Base-by-base conservation (phyloP, 179 eudicot species). In the Nepenthes alata region DNA sequence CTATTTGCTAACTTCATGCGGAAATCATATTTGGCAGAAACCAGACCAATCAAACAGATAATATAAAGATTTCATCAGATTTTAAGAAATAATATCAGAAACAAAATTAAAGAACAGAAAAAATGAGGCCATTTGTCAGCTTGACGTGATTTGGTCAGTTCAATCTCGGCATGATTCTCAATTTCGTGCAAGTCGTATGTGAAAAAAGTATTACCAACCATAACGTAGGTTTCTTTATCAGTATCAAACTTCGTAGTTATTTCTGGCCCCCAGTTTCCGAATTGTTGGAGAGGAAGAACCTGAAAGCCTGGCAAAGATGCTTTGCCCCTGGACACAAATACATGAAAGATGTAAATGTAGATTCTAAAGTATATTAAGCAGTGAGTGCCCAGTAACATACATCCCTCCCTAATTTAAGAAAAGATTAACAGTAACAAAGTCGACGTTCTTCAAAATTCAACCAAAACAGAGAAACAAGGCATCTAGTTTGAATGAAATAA, bases 211-310 rank as follows among this genome's bases (percentile, higher is more conserved):
- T 58, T 37, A 71, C 91, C 55, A 58, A 90, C 99, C 95, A 94
- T 62, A 67, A 94, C 96, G 67, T 90, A 90, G 38, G 94, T 94
- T 59, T 94, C 99, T 75, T 85, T 85, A 57, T 83, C 77, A 53
- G 87, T 75, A 70, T 85, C 86, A 72, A 94, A 84, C 74, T 80
- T 87, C 35, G 88, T 75, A 11, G 85, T 65, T 60, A 94, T 82
- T 74, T 94, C 95, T 34, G 97, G 94, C 60, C 85, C 99, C 99
- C 97, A 94, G 37, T 75, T 82, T 62, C 91, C 97, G 68, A 87
- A 94, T 73, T 90, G 89, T 65, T 82, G 94, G 60, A 94, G 96
- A 10, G 99, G 95, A 69, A 94, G 89, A 78, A 87, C 91, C 68
- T 82, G 69, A 76, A 94, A 94, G 54, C 86, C 87, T 36, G 89